These are phyloP conservation scores for Zychaea mexicana DNA, from an alignment of 371 early-diverging fungal species.

Conservation along the genomic window DNA sequence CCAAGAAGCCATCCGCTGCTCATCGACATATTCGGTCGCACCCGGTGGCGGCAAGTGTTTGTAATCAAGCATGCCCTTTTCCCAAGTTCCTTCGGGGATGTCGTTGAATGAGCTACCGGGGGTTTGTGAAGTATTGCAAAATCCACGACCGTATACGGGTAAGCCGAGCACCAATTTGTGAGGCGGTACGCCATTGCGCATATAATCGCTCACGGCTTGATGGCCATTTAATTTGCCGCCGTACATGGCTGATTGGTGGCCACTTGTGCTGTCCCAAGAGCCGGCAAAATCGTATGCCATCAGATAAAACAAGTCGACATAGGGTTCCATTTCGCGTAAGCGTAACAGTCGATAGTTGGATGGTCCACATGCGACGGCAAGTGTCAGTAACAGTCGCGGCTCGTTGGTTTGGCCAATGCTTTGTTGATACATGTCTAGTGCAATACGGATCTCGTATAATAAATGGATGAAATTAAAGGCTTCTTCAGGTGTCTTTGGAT, in stretches of 20 bases:
- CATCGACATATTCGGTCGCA: constrained; percentile 71
- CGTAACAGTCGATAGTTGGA: constrained; percentile 60
- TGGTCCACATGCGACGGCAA: constrained; percentile 72
- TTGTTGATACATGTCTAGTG: constrained; percentile 57
- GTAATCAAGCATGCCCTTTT: constrained; percentile 82
- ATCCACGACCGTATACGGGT: constrained; percentile 81
- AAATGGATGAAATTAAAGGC: constrained; percentile 79
- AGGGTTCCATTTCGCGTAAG: constrained; percentile 62
- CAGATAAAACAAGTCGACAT: constrained; percentile 73
- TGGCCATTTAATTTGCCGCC: constrained; percentile 57
- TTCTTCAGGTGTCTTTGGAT: constrained; percentile 74
- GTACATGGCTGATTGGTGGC: constrained; percentile 86
- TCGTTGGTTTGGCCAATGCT: constrained; percentile 40
- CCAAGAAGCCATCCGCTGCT: constrained; percentile 67
- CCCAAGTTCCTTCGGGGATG: constrained; percentile 79
- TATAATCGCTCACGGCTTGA: constrained; percentile 66
- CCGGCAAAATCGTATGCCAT: constrained; percentile 85
- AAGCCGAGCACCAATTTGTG: constrained; percentile 77
- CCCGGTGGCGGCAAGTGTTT: constrained; percentile 66
- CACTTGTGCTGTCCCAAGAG: constrained; percentile 73
- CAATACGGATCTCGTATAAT: constrained; percentile 67
- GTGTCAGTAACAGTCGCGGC: constrained; percentile 60
- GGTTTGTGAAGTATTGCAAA: constrained; percentile 41
- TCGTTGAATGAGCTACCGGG: constrained; percentile 50
- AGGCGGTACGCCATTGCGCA: constrained; percentile 70